Percentiles rank a stretch among this genome's conserved stretches.
Conservation (phyloP, 176 grass and related monocot genomes). For the Oryza glumipatula region DNA sequence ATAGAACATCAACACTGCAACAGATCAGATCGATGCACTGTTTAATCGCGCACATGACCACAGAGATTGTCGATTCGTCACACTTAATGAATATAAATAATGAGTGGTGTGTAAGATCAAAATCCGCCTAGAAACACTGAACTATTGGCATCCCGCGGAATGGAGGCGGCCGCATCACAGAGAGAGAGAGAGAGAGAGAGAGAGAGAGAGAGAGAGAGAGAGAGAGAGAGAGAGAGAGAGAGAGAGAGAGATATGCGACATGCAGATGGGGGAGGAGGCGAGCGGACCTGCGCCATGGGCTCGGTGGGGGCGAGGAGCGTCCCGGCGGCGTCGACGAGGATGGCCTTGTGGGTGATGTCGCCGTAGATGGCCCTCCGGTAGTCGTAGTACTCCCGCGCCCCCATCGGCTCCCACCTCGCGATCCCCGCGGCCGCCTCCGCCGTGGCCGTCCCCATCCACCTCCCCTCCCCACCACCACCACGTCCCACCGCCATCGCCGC, state of each 20-base stretch:
- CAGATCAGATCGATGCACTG: conserved; percentile 24
- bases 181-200: neutral
- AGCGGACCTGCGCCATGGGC: conserved; percentile 86
- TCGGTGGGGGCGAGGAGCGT: conserved; percentile 89
- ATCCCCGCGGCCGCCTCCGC: neutral
- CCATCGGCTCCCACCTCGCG: conserved; percentile 66
- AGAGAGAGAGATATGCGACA: neutral
- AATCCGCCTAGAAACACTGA: neutral
- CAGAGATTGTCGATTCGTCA: neutral
- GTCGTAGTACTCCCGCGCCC: conserved; percentile 82
- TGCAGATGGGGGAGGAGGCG: neutral
- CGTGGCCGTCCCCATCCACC: conserved; percentile 34
- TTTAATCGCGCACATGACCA: neutral
- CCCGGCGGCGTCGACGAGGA: conserved; percentile 92
- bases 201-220: neutral
- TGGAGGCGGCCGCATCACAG: neutral
- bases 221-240: neutral
- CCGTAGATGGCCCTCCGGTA: conserved; percentile 91
- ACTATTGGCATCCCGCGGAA: neutral
- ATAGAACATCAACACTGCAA: neutral
- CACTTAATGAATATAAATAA: neutral
- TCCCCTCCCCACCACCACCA: conserved; percentile 12
- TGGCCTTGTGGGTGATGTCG: conserved; percentile 92
- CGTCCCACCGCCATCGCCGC: neutral
- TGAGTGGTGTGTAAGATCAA: neutral